Percentiles rank a stretch among this genome's conserved stretches.
These are phyloP conservation scores for Camelina laxa DNA, from an alignment of 345 rosid genomes.

Conservation along the genomic window DNA sequence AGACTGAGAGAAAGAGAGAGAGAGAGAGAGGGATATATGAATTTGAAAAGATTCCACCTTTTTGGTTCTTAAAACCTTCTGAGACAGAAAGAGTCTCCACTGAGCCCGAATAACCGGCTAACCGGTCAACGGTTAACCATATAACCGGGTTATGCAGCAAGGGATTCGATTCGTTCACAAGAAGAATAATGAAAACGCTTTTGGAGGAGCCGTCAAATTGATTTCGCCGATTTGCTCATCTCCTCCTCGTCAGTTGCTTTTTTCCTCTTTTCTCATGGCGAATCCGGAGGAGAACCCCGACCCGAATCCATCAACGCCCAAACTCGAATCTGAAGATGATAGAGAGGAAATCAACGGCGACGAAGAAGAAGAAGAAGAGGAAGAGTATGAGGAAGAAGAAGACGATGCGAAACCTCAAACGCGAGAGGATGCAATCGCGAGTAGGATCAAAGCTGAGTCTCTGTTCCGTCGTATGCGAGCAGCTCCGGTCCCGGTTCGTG, in stretches of 20 bases:
- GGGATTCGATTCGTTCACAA: background rate
- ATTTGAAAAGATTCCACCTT: slow-evolving; percentile 40
- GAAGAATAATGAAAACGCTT: slow-evolving; percentile 18
- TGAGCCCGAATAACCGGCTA: background rate
- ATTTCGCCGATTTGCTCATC: slow-evolving; percentile 36
- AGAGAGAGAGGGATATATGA: slow-evolving; percentile 9
- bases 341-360: slow-evolving; percentile 35
- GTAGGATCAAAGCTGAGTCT: slow-evolving; percentile 48
- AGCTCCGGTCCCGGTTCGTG: slow-evolving; percentile 66
- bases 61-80: background rate
- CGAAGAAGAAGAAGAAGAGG: slow-evolving; percentile 39
- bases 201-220: slow-evolving; percentile 35
- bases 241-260: background rate
- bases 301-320: slow-evolving; percentile 15
- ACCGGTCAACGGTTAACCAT: background rate
- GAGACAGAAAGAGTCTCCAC: background rate
- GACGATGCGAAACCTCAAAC: slow-evolving; percentile 40
- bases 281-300: slow-evolving; percentile 46
- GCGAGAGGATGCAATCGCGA: slow-evolving; percentile 42
- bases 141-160: background rate
- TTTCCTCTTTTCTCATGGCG: slow-evolving; percentile 42
- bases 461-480: slow-evolving; percentile 57
- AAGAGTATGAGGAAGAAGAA: slow-evolving; percentile 50
- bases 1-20: background rate
- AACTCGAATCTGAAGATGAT: slow-evolving; percentile 24